These are phyloP conservation scores for Sisymbrium irio DNA, from an alignment of 345 rosid genomes.

Conservation along the genomic window DNA sequence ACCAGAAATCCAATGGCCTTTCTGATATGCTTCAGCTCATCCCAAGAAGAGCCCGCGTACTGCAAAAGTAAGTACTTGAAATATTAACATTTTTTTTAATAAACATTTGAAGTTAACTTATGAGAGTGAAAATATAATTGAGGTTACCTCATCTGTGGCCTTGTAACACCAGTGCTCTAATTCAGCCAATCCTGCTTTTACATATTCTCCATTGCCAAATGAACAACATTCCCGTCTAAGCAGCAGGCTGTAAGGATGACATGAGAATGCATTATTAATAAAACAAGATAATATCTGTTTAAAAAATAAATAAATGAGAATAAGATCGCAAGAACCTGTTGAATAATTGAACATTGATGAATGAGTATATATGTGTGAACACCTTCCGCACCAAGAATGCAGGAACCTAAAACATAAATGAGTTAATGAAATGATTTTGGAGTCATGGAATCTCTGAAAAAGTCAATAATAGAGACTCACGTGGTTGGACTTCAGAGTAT, in stretches of 20 bases:
- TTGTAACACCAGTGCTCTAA: constrained; percentile 87
- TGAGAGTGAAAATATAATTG: background rate
- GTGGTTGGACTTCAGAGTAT: background rate
- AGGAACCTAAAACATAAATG: constrained; percentile 54
- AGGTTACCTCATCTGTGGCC: constrained; percentile 66
- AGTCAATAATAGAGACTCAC: constrained; percentile 34
- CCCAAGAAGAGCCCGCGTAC: constrained; percentile 72
- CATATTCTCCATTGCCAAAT: constrained; percentile 88
- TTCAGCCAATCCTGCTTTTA: constrained; percentile 80
- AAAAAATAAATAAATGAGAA: too few species aligned
- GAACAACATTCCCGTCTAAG: constrained; percentile 89
- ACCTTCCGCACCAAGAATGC: constrained; percentile 86
- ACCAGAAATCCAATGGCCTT: constrained; percentile 26
- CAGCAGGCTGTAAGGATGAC: constrained; percentile 48
- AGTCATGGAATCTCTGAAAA: background rate
- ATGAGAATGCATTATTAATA: background rate
- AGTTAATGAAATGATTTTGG: background rate
- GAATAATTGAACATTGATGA: constrained; percentile 87
- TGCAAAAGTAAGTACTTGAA: background rate
- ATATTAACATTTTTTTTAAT: too few species aligned
- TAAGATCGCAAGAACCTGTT: constrained; percentile 49
- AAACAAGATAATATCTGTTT: too few species aligned
- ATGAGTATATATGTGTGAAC: constrained; percentile 85
- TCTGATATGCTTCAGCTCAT: constrained; percentile 29
- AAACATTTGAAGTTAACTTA: background rate